Base-by-base conservation (phyloP, 106 monocot genomes). In the Allium fistulosum region DNA sequence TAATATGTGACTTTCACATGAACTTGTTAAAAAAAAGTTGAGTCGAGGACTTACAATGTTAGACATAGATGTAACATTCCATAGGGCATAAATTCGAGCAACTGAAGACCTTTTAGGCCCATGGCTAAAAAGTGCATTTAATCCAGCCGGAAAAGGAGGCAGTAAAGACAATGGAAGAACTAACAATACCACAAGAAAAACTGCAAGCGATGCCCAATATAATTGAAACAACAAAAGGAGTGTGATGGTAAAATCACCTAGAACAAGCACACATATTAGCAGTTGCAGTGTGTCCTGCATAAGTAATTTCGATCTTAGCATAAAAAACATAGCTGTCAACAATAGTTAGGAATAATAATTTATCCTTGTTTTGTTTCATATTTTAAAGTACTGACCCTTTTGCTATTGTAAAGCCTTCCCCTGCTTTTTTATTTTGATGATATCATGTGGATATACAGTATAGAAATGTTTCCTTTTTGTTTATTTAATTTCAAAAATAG, bases 61-160 rank as follows among this genome's bases (percentile, higher is more conserved):
- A 70, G 91, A 83, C 17, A 91, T 67, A 12, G 91, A 94, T 49
- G 94, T 83, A 62, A 72, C 51, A 65, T 94, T 91, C 94, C 94
- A 94, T 57, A 94, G 67, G 70, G 91, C 94, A 83, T 91, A 94
- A 27, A 94, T 91, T 76, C 90, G 87, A 71, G 94, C 78, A 73
- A 94, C 80, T 57, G 88, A 88, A 66, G 90, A 85, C 80, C 85
- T 74, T 73, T 81, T 87, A 57, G 74, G 83, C 9, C 88, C 94
- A 72, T 83, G 76, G 77, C 94, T 91, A 55, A 94, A 91, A 75
- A 91, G 84, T 71, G 94, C 87, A 81, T 94, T 87, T 65, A 94
- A 45, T 63, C 94, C 90, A 79, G 91, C 87, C 50, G 91, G 90
- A 74, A 94, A 88, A 11, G 94, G 82, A 59, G 85, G 88, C 11